Base-by-base conservation (phyloP, 805 yeast genomes). In the Metschnikowia chrysomelidarum region DNA sequence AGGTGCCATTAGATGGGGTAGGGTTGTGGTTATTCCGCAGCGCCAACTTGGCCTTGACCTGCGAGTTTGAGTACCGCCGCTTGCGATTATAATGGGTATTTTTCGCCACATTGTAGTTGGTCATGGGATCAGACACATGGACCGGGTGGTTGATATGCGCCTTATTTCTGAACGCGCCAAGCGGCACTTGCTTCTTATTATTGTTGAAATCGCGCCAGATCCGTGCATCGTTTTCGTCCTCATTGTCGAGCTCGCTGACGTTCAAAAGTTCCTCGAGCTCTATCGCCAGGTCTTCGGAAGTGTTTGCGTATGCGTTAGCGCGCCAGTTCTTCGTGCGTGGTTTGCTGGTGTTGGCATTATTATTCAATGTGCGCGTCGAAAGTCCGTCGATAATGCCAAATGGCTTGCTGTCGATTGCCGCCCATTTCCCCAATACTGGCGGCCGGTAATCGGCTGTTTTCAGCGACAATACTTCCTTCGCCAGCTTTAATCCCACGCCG, bases 331-430 rank as follows among this genome's bases (percentile, higher is more conserved):
- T 47, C 11, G 45, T 35, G 19, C 46, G 33, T 3, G 49, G 45
- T 18, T 38, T 40, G 24, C 38, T 37, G 28, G 36, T 32, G 20
- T 29, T 36, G 16, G 29, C 21, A 13, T 40, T 46, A 19, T 35
- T 41, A 44, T 77, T 65, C 44, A 91, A 65, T 2, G 95, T 82
- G 36, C 96, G 73, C 0, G 98, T 93, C 0, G 95, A 81, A 19
- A 87, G 72, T 4, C 98, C 98, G 57, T 91, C 98, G 53, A 91
- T 91, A 40, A 91, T 87, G 15, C 96, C 94, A 59, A 85, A 87
- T 1, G 96, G 96, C 50, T 87, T 81, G 33, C 76, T 76, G 28
- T 69, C 75, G 33, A 82, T 76, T 5, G 94, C 82, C 22, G 83
- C 80, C 94, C 97, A 91, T 2, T 95, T 82, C 0, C 97, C 98